phyloP scores from a whole-genome alignment of 2,329 filamentous ascomycete genomes.

The Meredithiella fracta region DNA sequence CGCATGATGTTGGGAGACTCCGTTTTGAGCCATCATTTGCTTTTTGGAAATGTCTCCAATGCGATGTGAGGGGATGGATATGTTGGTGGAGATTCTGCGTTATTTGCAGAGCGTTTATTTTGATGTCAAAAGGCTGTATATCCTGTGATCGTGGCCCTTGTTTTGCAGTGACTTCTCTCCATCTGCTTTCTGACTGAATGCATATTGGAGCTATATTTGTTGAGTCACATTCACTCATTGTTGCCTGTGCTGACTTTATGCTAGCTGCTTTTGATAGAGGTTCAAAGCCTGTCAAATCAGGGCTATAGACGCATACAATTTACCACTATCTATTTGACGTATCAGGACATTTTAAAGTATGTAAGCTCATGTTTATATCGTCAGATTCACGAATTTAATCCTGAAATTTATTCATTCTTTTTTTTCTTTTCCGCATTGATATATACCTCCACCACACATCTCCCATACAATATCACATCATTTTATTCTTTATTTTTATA shows the following conservation, averaged over 20 bases:
- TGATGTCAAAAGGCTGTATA: too few species aligned
- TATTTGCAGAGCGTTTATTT: too few species aligned
- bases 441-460: too few species aligned
- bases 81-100: neutral
- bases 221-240: neutral
- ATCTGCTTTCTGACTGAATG: too few species aligned
- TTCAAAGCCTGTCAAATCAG: too few species aligned
- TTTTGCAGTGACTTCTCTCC: too few species aligned
- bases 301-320: neutral
- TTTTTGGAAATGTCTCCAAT: neutral
- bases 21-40: neutral
- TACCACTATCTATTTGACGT: neutral
- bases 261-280: too few species aligned
- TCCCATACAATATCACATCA: too few species aligned
- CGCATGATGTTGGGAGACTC: neutral
- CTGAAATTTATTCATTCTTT: neutral
- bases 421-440: neutral
- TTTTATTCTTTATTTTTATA: conserved; percentile 3
- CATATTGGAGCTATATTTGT: neutral
- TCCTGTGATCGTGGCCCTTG: too few species aligned
- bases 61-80: neutral
- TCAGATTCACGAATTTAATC: neutral
- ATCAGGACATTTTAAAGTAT: neutral
- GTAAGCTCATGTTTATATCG: neutral
- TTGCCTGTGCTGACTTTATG: neutral